Evolutionary conservation across 106 monocot genomes (phyloP).

Genomic region (Apostasia ramifera): DNA sequence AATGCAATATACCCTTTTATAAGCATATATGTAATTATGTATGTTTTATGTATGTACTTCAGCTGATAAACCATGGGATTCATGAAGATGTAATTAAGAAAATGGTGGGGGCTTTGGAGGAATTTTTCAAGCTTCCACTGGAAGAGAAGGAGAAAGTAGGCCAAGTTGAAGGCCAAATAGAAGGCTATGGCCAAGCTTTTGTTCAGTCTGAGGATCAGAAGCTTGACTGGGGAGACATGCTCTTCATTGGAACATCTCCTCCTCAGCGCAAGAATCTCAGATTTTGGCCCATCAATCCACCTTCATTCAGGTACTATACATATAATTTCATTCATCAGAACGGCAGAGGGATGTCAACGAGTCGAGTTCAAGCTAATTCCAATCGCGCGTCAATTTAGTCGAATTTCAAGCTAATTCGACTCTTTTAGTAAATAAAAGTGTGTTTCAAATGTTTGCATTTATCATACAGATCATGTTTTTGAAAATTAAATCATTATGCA

Average conservation of each 20-base stretch:
- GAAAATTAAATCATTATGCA: too few species aligned
- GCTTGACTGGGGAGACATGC: slow-evolving; percentile 40
- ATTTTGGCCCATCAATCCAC: slow-evolving; percentile 39
- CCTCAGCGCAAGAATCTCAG: slow-evolving; percentile 4
- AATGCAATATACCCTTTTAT: too few species aligned
- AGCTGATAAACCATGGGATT: slow-evolving; percentile 53
- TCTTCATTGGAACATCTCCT: slow-evolving; percentile 21
- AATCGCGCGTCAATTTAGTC: too few species aligned
- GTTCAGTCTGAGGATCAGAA: slow-evolving; percentile 35
- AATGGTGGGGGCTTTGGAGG: slow-evolving; percentile 18
- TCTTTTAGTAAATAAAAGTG: too few species aligned
- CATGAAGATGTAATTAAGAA: slow-evolving; percentile 11
- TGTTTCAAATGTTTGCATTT: too few species aligned
- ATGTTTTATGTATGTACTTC: neutral
- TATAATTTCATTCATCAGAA: neutral
- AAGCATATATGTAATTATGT: too few species aligned
- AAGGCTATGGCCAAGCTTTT: slow-evolving; percentile 45
- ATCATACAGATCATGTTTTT: too few species aligned
- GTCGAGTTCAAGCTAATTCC: too few species aligned
- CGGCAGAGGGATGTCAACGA: too few species aligned
- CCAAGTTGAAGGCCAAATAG: slow-evolving; percentile 6
- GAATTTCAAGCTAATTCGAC: too few species aligned
- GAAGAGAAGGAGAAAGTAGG: slow-evolving; percentile 22
- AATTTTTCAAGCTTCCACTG: slow-evolving; percentile 30
- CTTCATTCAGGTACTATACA: slow-evolving; percentile 31